A percentile compares a stretch with the other conserved stretches of the same genome.
Evolutionary conservation across 208 protist species (phyloP).

Genomic region (Leishmania guyanensis): DNA sequence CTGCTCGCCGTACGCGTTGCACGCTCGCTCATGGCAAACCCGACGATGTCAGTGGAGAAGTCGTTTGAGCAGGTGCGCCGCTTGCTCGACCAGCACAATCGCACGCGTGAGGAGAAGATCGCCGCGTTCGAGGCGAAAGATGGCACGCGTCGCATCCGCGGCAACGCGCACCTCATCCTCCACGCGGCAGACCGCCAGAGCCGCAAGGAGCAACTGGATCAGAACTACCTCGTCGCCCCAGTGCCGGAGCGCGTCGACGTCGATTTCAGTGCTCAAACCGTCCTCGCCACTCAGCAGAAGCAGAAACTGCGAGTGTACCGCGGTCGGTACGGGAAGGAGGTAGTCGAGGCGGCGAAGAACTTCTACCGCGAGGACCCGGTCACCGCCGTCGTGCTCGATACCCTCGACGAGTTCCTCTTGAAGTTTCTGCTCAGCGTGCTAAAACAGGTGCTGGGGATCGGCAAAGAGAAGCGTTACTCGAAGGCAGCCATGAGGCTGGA

Average conservation of each 20-base stretch:
- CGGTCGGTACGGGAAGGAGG: slow-evolving; percentile 80
- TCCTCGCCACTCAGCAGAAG: slow-evolving; percentile 89
- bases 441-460: slow-evolving; percentile 86
- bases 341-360: slow-evolving; percentile 78
- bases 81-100: slow-evolving; percentile 75
- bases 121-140: slow-evolving; percentile 86
- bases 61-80: slow-evolving; percentile 65
- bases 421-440: slow-evolving; percentile 86
- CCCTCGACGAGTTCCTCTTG: slow-evolving; percentile 90
- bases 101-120: slow-evolving; percentile 80
- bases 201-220: slow-evolving; percentile 64
- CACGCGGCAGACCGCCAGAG: slow-evolving; percentile 51
- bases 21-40: slow-evolving; percentile 82
- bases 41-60: slow-evolving; percentile 75
- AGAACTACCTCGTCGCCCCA: slow-evolving; percentile 73
- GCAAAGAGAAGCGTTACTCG: slow-evolving; percentile 73
- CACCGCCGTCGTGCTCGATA: slow-evolving; percentile 85
- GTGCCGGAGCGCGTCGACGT: slow-evolving; percentile 85
- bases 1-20: slow-evolving; percentile 82
- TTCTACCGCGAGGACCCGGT: slow-evolving; percentile 88
- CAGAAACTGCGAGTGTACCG: slow-evolving; percentile 87
- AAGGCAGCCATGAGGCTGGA: slow-evolving; percentile 72
- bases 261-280: slow-evolving; percentile 86
- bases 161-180: slow-evolving; percentile 71
- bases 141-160: slow-evolving; percentile 83